Percentiles rank a stretch among this genome's conserved stretches.
These are phyloP conservation scores for Lactarius psammicola DNA, from an alignment of 768 basidiomycete species.

Conservation along the genomic window DNA sequence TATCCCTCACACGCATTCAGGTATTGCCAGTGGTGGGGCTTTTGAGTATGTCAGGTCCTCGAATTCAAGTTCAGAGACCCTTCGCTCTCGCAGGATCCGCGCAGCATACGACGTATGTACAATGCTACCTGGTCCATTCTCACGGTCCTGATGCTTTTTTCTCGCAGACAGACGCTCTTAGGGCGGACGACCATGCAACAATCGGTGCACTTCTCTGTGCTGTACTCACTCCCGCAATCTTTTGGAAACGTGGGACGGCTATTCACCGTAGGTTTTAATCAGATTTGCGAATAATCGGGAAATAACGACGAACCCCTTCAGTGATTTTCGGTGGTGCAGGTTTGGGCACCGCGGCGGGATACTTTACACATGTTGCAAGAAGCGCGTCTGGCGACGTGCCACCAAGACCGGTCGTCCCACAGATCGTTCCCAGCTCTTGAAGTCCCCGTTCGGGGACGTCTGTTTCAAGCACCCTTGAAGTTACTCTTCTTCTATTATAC, in stretches of 20 bases:
- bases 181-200: conserved; percentile 72
- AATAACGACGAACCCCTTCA: conserved; percentile 32
- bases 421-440: conserved; percentile 29
- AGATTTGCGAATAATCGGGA: background rate
- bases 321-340: conserved; percentile 73
- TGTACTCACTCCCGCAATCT: conserved; percentile 62
- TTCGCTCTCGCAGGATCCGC: conserved; percentile 50
- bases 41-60: conserved; percentile 61
- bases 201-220: conserved; percentile 67
- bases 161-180: conserved; percentile 52
- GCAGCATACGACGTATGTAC: conserved; percentile 56
- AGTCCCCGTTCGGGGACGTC: background rate
- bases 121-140: background rate
- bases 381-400: conserved; percentile 55
- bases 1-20: conserved; percentile 34
- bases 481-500: conserved; percentile 4
- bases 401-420: conserved; percentile 40
- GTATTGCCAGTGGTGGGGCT: conserved; percentile 51
- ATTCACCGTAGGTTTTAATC: conserved; percentile 51
- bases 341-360: conserved; percentile 59
- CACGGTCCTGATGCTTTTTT: conserved; percentile 7
- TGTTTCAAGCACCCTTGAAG: background rate
- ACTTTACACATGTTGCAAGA: conserved; percentile 55
- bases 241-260: conserved; percentile 66
- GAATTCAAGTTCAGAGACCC: conserved; percentile 48